Percentiles rank a stretch among this genome's conserved stretches.
These are phyloP conservation scores for Zygosaccharomyces lentus DNA, from an alignment of 805 yeast species.

Conservation along the genomic window DNA sequence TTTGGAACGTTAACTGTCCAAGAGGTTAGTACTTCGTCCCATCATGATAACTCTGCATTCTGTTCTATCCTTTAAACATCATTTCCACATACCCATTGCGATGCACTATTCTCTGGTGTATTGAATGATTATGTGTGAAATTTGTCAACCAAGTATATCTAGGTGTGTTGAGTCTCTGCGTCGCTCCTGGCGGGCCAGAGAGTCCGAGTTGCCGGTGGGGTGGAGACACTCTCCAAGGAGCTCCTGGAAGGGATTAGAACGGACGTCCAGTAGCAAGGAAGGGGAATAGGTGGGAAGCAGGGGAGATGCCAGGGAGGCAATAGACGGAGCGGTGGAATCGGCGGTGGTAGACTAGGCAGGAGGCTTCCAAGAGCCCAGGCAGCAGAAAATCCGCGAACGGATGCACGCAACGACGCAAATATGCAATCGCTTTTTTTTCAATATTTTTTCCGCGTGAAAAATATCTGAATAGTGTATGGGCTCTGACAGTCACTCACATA, in stretches of 20 bases:
- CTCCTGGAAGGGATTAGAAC: background rate
- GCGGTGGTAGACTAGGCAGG: background rate
- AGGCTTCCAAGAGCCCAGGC: background rate
- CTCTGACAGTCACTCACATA: background rate
- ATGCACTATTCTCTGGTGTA: slow-evolving; percentile 1
- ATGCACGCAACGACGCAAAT: too few species aligned
- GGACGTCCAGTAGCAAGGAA: too few species aligned
- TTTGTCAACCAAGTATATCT: slow-evolving; percentile 5
- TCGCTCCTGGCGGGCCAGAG: slow-evolving; percentile 4
- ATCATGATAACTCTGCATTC: background rate
- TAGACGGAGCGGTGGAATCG: background rate
- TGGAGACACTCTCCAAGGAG: background rate
- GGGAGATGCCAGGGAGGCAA: background rate
- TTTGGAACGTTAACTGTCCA: slow-evolving; percentile 96
- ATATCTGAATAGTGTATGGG: background rate
- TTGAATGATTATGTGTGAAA: background rate
- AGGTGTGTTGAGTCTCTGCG: slow-evolving; percentile 5
- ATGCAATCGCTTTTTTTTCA: background rate
- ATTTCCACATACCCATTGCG: slow-evolving; percentile 5
- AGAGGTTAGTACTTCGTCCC: slow-evolving; percentile 5
- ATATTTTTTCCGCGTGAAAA: background rate
- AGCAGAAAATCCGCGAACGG: background rate
- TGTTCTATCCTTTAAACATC: background rate
- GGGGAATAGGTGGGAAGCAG: background rate
- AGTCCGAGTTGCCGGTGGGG: background rate